Conservation (phyloP, 768 basidiomycete genomes). For the Calocera viscosa region DNA sequence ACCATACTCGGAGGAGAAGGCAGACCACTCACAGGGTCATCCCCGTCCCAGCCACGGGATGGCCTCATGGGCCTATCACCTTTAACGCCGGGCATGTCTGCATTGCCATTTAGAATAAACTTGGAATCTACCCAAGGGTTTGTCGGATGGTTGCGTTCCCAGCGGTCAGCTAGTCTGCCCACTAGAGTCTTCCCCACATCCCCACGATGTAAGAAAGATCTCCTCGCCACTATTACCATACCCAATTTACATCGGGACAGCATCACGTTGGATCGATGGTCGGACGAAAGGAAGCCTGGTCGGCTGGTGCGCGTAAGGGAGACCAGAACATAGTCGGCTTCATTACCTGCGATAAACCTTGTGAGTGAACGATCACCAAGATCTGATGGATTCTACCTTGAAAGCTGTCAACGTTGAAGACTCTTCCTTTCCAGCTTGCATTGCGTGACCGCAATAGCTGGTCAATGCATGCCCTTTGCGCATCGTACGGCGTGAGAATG, state of each 20-base stretch:
- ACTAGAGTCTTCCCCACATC: conserved; percentile 39
- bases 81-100: conserved; percentile 1
- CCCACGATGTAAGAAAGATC: conserved; percentile 42
- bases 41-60: not conserved
- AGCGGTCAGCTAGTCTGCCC: conserved; percentile 27
- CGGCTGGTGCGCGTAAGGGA: conserved; percentile 52
- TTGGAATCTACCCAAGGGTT: not conserved
- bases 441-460: conserved; percentile 35
- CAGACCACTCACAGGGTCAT: not conserved
- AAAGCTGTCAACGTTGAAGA: conserved; percentile 68
- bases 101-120: not conserved
- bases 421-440: conserved; percentile 43
- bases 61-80: not conserved
- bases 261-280: conserved; percentile 75
- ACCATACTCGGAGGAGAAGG: not conserved
- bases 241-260: conserved; percentile 64
- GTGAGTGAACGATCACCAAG: not conserved
- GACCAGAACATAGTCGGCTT: conserved; percentile 63
- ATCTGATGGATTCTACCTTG: conserved; percentile 41
- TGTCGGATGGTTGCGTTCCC: conserved; percentile 19
- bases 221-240: conserved; percentile 62
- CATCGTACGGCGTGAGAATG: conserved; percentile 75
- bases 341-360: conserved; percentile 50
- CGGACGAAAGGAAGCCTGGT: conserved; percentile 54
- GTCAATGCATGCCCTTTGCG: conserved; percentile 52